Evolutionary conservation across 768 basidiomycete genomes (phyloP).

Genomic region (Russula vinacea): DNA sequence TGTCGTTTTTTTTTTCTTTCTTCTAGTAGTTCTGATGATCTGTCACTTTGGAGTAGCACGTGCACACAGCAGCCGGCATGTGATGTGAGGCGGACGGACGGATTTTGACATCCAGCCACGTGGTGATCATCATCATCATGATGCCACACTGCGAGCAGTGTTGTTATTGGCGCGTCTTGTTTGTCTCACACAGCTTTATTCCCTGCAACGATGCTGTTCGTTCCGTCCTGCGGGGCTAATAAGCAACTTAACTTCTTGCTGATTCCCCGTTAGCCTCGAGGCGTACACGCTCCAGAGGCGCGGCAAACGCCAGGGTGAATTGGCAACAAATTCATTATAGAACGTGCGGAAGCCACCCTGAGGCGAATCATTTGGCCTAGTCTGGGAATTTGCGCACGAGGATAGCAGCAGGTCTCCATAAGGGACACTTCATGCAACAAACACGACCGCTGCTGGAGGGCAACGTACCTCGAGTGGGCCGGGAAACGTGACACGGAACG

Average conservation of each 20-base stretch:
- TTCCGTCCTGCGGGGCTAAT: slow-evolving; percentile 4
- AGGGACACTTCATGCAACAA: not conserved
- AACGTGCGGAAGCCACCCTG: slow-evolving; percentile 7
- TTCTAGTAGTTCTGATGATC: not conserved
- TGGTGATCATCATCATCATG: not conserved
- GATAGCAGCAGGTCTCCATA: slow-evolving; percentile 21
- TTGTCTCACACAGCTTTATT: slow-evolving; percentile 8
- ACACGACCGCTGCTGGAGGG: not conserved
- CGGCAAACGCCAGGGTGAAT: slow-evolving; percentile 21
- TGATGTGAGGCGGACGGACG: not conserved
- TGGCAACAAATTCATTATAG: slow-evolving; percentile 17
- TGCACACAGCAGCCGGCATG: not conserved
- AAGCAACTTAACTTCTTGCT: slow-evolving; percentile 17
- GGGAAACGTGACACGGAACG: not conserved
- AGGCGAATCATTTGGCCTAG: not conserved
- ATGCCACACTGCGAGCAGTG: slow-evolving; percentile 3
- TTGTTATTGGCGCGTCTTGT: not conserved
- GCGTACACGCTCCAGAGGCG: slow-evolving; percentile 25
- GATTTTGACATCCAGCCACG: not conserved
- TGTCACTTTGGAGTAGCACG: not conserved
- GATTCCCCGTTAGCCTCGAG: slow-evolving; percentile 20
- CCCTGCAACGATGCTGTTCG: not conserved
- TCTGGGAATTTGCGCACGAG: slow-evolving; percentile 16
- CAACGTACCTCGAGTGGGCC: not conserved
- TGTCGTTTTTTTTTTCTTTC: not conserved